Evolutionary conservation across 495 filamentous ascomycete genomes (phyloP).

Genomic region (Aspergillus avenaceus): DNA sequence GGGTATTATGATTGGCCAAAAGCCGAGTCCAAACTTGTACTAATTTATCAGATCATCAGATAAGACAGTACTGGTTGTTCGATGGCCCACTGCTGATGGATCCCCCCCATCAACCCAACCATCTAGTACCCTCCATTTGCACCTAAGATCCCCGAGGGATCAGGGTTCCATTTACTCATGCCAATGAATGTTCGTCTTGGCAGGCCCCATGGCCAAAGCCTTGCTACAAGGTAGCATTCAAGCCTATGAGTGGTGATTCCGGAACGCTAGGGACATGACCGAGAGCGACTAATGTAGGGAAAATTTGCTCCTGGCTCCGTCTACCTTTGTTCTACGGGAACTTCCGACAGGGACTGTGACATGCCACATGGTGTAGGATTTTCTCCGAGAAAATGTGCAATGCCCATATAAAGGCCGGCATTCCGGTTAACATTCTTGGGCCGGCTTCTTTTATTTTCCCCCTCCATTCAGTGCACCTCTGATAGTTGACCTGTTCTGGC

Average conservation of each 20-base stretch:
- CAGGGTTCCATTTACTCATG: background rate
- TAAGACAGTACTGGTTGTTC: background rate
- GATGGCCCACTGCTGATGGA: background rate
- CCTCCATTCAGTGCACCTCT: too few species aligned
- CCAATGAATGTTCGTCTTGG: background rate
- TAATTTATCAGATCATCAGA: conserved; percentile 7
- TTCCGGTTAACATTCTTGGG: background rate
- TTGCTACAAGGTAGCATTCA: background rate
- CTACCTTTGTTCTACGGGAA: background rate
- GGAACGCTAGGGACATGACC: background rate
- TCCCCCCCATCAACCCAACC: background rate
- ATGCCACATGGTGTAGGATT: background rate
- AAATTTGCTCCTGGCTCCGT: background rate
- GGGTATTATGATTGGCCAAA: background rate
- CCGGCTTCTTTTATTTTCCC: background rate
- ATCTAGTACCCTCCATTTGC: background rate
- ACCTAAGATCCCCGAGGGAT: background rate
- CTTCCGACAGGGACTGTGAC: background rate
- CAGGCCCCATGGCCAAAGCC: background rate
- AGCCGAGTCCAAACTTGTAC: background rate
- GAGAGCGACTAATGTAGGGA: background rate
- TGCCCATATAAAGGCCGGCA: background rate
- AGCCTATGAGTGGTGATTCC: background rate
- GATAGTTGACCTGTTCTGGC: too few species aligned
- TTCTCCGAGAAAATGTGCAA: background rate